Percentiles rank a stretch among this genome's conserved stretches.
Conservation (phyloP, 768 basidiomycete genomes). For the Podaxis sp. region DNA sequence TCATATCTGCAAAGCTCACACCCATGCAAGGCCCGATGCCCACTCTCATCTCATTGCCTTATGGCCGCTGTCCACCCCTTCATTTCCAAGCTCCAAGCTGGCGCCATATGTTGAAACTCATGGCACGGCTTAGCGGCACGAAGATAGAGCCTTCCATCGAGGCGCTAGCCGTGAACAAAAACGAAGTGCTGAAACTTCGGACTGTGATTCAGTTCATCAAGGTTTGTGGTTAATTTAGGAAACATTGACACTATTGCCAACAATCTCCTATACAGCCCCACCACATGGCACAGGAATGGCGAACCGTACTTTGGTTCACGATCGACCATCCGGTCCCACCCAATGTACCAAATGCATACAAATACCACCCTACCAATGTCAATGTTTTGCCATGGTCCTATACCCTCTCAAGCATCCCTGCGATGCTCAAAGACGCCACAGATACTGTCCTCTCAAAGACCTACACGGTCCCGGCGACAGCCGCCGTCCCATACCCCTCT, state of each 20-base stretch:
- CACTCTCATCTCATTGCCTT: slow-evolving; percentile 71
- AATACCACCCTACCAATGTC: slow-evolving; percentile 57
- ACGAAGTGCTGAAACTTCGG: slow-evolving; percentile 55
- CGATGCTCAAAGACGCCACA: slow-evolving; percentile 59
- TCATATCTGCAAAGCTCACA: slow-evolving; percentile 43
- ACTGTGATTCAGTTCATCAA: slow-evolving; percentile 79
- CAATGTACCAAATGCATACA: slow-evolving; percentile 39
- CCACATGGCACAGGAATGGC: slow-evolving; percentile 60
- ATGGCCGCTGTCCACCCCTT: slow-evolving; percentile 62
- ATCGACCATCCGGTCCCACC: slow-evolving; percentile 65
- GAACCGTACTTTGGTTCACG: slow-evolving; percentile 74
- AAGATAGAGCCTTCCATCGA: slow-evolving; percentile 71
- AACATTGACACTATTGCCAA: neutral
- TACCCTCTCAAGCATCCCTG: slow-evolving; percentile 53
- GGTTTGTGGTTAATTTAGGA: slow-evolving; percentile 32
- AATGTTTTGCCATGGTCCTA: slow-evolving; percentile 74
- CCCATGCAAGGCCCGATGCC: slow-evolving; percentile 60
- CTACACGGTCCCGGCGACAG: slow-evolving; percentile 66
- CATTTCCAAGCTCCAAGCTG: slow-evolving; percentile 75
- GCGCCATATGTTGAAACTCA: slow-evolving; percentile 69
- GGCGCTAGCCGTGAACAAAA: slow-evolving; percentile 55
- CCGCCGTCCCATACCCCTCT: slow-evolving; percentile 59
- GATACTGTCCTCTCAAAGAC: slow-evolving; percentile 66
- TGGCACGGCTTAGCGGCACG: slow-evolving; percentile 71
- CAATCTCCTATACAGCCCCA: slow-evolving; percentile 44